Base-by-base conservation (phyloP, 305 asterid genomes). In the Fraxinus velutina region DNA sequence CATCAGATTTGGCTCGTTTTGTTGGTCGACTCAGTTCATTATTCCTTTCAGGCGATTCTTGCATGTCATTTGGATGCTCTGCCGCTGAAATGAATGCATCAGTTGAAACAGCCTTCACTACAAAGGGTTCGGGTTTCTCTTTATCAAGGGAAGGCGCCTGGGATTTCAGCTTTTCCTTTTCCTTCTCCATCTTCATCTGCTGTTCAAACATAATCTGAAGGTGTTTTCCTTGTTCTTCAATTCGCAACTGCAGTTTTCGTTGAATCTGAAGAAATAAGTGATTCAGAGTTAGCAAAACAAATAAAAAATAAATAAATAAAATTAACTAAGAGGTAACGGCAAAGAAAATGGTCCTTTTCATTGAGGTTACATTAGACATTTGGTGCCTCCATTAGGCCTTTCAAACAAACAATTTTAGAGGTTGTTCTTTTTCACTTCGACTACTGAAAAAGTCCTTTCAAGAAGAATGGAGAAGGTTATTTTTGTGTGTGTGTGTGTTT, bases 201-300 rank as follows among this genome's bases (percentile, higher is more conserved):
- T 88, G 93, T 88, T 93, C 93, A 29, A 93, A 91, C 87, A 93
- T 93, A 92, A 87, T 89, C 76, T 92, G 94, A 47, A 93, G 95
- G 84, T 83, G 87, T 85, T 83, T 90, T 47, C 93, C 98, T 83
- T 92, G 98, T 80, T 93, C 97, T 89, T 93, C 98, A 5, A 93
- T 93, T 80, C 93, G 92, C 83, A 93, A 64, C 83, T 93, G 98
- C 83, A 93, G 90, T 73, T 85, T 91, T 78, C 97, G 86, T 81
- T 93, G 98, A 84, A 92, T 91, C 98, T 94, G 94, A 39, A 78
- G 71, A 68, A 37, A 86, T 29, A 66, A 15, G 74, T 50, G 15
- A 34, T 29, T 13, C 10, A 7, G 12, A 52, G 6, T 15, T 2
- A 6, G 39, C n/a, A 10, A 8, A 29, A 29, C 30, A 17, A 17